Evolutionary conservation across 495 filamentous ascomycete genomes (phyloP).

Genomic region (Neurospora sp.): DNA sequence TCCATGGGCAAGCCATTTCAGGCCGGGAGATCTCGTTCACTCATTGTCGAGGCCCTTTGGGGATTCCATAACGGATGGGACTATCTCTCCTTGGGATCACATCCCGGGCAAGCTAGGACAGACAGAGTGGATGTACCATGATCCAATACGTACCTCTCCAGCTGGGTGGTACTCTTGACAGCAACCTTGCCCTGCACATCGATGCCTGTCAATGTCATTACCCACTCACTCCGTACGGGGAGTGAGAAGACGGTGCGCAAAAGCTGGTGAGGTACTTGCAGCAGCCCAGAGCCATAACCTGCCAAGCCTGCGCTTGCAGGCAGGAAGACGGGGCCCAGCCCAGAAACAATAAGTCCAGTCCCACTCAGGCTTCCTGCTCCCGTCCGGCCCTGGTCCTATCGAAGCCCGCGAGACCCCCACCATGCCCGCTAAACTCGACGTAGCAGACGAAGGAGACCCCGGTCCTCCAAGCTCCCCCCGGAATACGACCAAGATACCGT

Average conservation of each 20-base stretch:
- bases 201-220: background rate
- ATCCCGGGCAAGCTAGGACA: background rate
- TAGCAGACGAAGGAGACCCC: background rate
- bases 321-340: background rate
- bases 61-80: background rate
- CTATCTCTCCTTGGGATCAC: background rate
- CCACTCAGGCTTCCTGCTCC: background rate
- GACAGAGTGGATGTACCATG: slow-evolving; percentile 1
- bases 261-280: background rate
- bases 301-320: background rate
- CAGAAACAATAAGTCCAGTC: background rate
- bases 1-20: slow-evolving; percentile 12
- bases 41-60: slow-evolving; percentile 3
- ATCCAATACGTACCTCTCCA: background rate
- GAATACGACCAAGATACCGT: background rate
- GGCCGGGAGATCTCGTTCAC: slow-evolving; percentile 16
- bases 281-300: background rate
- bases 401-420: background rate
- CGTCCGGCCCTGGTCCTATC: background rate
- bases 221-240: background rate
- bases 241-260: background rate
- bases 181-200: background rate
- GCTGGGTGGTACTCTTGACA: background rate
- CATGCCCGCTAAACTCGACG: background rate
- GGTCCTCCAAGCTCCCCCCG: background rate